These are phyloP conservation scores for Alternaria arborescens DNA, from an alignment of 2,329 filamentous ascomycete genomes.

Conservation along the genomic window DNA sequence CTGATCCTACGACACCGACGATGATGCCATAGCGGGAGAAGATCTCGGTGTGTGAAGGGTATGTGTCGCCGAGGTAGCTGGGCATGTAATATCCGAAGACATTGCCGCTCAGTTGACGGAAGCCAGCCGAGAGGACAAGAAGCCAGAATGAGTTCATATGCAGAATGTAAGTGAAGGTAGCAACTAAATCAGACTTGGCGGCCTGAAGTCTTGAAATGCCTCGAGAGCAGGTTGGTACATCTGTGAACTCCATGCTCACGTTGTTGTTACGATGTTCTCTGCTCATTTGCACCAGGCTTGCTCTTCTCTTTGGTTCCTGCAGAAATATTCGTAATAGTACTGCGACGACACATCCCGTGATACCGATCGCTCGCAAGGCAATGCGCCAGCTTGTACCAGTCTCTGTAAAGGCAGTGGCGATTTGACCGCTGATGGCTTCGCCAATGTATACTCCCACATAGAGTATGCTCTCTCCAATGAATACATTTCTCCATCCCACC, in stretches of 20 bases:
- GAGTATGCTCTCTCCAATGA: conserved; percentile 1
- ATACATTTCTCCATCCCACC: conserved; percentile 3
- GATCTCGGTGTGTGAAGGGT: not conserved
- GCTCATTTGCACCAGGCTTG: not conserved
- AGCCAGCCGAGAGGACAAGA: too few relatives aligned
- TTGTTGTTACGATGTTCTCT: not conserved
- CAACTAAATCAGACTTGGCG: too few relatives aligned
- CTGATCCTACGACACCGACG: not conserved
- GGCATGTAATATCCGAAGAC: too few relatives aligned
- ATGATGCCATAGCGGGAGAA: conserved; percentile 2
- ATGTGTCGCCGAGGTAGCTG: not conserved
- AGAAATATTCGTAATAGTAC: not conserved
- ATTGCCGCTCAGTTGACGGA: too few relatives aligned
- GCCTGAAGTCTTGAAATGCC: too few relatives aligned
- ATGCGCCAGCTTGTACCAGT: not conserved
- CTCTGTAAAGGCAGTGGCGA: conserved; percentile 1
- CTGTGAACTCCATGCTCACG: too few relatives aligned
- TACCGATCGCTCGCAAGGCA: not conserved
- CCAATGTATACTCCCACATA: conserved; percentile 3
- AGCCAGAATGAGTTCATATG: too few relatives aligned
- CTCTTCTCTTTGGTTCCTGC: conserved; percentile 1
- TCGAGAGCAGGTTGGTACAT: too few relatives aligned
- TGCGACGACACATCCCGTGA: not conserved
- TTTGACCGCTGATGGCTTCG: conserved; percentile 5
- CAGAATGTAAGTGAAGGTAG: too few relatives aligned